These are phyloP conservation scores for Trichoderma koningii DNA, from an alignment of 2,329 filamentous ascomycete genomes.

Conservation along the genomic window DNA sequence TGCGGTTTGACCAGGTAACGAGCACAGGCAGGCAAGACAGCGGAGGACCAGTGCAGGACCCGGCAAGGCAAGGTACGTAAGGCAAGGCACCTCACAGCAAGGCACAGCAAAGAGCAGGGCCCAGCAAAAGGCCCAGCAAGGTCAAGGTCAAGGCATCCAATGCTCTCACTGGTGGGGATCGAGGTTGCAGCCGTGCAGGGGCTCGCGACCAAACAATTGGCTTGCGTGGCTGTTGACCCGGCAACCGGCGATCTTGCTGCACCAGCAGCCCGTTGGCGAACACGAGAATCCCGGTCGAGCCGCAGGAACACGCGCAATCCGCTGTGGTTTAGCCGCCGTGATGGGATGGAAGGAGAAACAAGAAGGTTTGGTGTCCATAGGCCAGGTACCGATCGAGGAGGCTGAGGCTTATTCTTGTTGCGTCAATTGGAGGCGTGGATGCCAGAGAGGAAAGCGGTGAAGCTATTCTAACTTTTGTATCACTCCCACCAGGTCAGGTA, in stretches of 20 bases:
- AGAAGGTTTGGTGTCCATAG: not conserved
- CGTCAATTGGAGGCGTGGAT: too few species aligned
- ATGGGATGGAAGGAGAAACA: not conserved
- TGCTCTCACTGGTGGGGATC: slow-evolving; percentile 8
- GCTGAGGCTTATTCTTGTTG: slow-evolving; percentile 23
- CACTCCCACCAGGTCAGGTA: too few species aligned
- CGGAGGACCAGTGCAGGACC: too few species aligned
- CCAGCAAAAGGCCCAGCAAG: too few species aligned
- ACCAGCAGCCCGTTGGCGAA: not conserved
- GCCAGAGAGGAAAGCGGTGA: not conserved
- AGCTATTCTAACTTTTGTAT: too few species aligned
- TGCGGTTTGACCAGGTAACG: not conserved
- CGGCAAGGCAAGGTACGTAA: too few species aligned
- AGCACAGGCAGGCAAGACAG: too few species aligned
- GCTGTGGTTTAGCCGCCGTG: slow-evolving; percentile 11
- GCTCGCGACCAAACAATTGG: slow-evolving; percentile 22
- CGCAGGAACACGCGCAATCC: slow-evolving; percentile 22
- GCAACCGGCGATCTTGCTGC: slow-evolving; percentile 21
- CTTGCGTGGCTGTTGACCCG: slow-evolving; percentile 25
- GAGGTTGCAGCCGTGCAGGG: slow-evolving; percentile 15
- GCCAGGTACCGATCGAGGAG: slow-evolving; percentile 22
- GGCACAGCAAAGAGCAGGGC: too few species aligned
- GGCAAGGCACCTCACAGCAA: too few species aligned
- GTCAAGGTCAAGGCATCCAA: not conserved
- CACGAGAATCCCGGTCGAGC: slow-evolving; percentile 18